Conservation (phyloP, 164 flowering plant genomes). For the Berberis vulgaris region DNA sequence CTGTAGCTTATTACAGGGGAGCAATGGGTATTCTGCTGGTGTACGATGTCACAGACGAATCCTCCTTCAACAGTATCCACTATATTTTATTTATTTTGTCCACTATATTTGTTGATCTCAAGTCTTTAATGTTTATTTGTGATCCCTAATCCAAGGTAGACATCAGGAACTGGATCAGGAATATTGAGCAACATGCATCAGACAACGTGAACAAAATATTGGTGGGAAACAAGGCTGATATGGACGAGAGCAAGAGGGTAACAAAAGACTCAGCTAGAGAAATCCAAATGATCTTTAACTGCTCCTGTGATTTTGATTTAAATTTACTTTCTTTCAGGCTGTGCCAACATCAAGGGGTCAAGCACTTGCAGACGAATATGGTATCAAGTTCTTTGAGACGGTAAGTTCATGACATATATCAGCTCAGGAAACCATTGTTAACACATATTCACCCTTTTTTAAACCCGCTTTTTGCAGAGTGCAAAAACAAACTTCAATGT, state of each 20-base stretch:
- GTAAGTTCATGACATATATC: conserved; percentile 20
- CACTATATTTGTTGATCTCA: background rate
- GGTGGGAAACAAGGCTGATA: conserved; percentile 73
- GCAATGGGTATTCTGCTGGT: conserved; percentile 60
- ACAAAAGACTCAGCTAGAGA: conserved; percentile 6
- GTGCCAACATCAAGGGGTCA: conserved; percentile 48
- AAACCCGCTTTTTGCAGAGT: conserved; percentile 26
- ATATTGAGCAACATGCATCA: conserved; percentile 68
- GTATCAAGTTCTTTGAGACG: conserved; percentile 49
- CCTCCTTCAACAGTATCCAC: conserved; percentile 44
- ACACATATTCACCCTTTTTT: background rate
- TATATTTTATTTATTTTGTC: background rate
- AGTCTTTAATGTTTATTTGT: background rate
- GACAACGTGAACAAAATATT: conserved; percentile 61
- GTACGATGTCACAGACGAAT: conserved; percentile 52
- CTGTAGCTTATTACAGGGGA: conserved; percentile 48
- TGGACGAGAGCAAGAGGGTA: conserved; percentile 74
- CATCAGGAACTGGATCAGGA: conserved; percentile 66
- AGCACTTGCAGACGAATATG: conserved; percentile 50
- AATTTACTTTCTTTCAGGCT: conserved; percentile 25
- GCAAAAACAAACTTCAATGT: conserved; percentile 52
- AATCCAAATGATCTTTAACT: background rate
- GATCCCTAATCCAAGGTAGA: conserved; percentile 26
- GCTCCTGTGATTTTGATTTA: background rate
- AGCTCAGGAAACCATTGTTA: background rate